phyloP scores from a whole-genome alignment of 352 stramenopile species.

The Phytopythium ostracodes region DNA sequence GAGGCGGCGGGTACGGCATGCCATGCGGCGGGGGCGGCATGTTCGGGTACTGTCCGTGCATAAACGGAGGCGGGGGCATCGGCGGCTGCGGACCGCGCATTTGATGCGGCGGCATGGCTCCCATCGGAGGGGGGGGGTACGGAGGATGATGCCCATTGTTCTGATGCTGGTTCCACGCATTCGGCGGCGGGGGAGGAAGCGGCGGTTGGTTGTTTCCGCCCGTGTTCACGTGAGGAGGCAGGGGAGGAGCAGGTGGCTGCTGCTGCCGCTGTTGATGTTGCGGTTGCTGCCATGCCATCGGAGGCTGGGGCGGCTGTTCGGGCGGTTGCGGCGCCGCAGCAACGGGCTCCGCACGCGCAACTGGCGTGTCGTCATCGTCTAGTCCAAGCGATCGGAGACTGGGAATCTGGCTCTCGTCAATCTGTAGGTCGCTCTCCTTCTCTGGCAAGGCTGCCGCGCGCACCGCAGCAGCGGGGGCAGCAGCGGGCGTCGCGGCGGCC shows the following conservation, averaged over 20 bases:
- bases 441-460: conserved; percentile 3
- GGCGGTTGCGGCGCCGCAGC: conserved; percentile 3
- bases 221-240: conserved; percentile 14
- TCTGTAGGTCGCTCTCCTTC: conserved; percentile 40
- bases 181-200: conserved; percentile 16
- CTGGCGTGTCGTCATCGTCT: conserved; percentile 55
- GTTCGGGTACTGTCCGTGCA: conserved; percentile 26
- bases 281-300: conserved; percentile 12
- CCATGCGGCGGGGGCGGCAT: conserved; percentile 33
- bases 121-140: conserved; percentile 15
- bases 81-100: conserved; percentile 19
- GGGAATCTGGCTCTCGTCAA: conserved; percentile 67
- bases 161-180: conserved; percentile 28
- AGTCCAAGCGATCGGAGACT: conserved; percentile 60
- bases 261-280: conserved; percentile 22
- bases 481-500: background rate
- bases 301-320: conserved; percentile 7
- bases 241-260: conserved; percentile 17
- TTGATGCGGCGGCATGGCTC: conserved; percentile 16
- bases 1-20: conserved; percentile 23
- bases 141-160: conserved; percentile 22
- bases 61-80: conserved; percentile 19
- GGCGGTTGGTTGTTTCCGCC: conserved; percentile 1
- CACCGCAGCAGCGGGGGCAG: conserved; percentile 4
- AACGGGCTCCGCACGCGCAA: background rate